Percentiles rank a stretch among this genome's conserved stretches.
Conservation (phyloP, 2,329 filamentous ascomycete genomes). For the Leptodontidium sp. region DNA sequence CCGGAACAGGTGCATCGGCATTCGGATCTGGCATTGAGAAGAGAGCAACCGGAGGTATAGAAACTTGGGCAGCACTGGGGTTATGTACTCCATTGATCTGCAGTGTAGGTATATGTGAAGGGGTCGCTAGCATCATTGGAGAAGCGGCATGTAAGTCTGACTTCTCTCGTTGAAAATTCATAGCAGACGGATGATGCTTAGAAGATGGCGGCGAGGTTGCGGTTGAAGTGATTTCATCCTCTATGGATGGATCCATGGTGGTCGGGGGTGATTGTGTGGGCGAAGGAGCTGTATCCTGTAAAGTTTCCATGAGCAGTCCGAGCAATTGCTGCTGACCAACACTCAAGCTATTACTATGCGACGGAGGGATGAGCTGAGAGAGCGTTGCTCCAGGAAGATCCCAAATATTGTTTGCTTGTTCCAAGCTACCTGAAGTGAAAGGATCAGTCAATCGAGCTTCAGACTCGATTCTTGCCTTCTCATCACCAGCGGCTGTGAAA, state of each 20-base stretch:
- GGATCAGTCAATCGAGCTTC: neutral
- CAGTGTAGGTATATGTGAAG: neutral
- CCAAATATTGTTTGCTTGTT: conserved; percentile 7
- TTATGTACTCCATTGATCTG: neutral
- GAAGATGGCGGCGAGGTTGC: neutral
- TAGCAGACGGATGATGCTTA: neutral
- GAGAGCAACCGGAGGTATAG: neutral
- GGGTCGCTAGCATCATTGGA: neutral
- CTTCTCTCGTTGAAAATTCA: neutral
- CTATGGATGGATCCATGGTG: neutral
- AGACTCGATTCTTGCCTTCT: neutral
- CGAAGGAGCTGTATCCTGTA: neutral
- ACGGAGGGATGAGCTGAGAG: neutral
- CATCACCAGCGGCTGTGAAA: neutral
- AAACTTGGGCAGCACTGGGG: neutral
- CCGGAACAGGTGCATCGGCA: neutral
- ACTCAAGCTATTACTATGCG: neutral
- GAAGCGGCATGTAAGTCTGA: neutral
- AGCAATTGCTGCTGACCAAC: conserved; percentile 3
- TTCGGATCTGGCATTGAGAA: neutral
- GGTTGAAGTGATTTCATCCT: neutral
- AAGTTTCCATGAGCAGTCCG: neutral
- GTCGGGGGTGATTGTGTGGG: neutral
- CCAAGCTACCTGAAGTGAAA: neutral
- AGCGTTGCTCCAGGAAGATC: neutral